Conservation (phyloP, 2,329 filamentous ascomycete species). For the Hyphodiscus sp. region DNA sequence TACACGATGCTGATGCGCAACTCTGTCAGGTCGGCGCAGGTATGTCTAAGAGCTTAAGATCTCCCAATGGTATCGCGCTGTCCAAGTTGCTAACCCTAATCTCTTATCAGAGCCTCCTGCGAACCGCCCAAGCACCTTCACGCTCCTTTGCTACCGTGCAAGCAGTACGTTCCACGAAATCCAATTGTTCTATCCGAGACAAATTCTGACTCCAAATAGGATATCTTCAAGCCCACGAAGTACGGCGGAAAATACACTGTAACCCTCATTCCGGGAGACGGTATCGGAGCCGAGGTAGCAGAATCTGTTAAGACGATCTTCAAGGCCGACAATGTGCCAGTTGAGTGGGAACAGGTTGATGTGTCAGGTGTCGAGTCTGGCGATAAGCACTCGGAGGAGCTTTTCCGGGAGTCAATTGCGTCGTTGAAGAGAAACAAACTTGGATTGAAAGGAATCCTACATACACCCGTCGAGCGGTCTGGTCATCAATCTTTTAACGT, state of each 20-base stretch:
- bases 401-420: constrained; percentile 91
- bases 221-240: constrained; percentile 96
- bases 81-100: constrained; percentile 19
- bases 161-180: constrained; percentile 36
- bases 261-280: constrained; percentile 96
- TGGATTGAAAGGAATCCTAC: constrained; percentile 96
- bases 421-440: constrained; percentile 98
- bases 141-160: constrained; percentile 68
- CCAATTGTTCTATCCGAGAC: neutral
- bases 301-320: constrained; percentile 99
- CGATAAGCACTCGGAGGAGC: constrained; percentile 80
- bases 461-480: constrained; percentile 93
- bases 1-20: constrained; percentile 29
- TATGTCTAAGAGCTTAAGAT: constrained; percentile 26
- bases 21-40: constrained; percentile 38
- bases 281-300: constrained; percentile 95
- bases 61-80: constrained; percentile 21
- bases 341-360: constrained; percentile 98
- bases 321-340: constrained; percentile 97
- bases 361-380: constrained; percentile 85
- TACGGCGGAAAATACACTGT: constrained; percentile 99
- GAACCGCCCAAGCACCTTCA: constrained; percentile 24
- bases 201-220: constrained; percentile 30
- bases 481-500: constrained; percentile 99
- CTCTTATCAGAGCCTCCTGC: constrained; percentile 31